Evolutionary conservation across 75 land plant species (phyloP).

Genomic region (Sequoiadendron giganteum): DNA sequence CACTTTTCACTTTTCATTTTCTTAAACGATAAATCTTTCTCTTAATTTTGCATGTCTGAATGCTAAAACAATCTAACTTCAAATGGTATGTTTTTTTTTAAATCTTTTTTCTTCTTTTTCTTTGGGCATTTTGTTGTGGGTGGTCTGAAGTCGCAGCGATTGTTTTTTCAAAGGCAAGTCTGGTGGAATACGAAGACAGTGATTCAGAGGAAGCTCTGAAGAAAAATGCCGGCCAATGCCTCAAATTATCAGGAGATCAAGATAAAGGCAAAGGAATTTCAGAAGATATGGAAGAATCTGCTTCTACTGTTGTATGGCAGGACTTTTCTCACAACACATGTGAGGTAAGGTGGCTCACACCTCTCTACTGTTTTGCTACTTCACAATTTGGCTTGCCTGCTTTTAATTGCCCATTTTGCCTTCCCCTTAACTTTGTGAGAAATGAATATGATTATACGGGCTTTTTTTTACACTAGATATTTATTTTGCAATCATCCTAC

Average conservation of each 20-base stretch:
- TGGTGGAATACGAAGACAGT: not conserved
- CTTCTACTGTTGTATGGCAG: not conserved
- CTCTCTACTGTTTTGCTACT: not conserved
- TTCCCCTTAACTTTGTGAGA: not conserved
- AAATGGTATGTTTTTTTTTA: too few relatives aligned
- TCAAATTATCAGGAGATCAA: not conserved
- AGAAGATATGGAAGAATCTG: not conserved
- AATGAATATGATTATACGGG: not conserved
- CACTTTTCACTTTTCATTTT: too few relatives aligned
- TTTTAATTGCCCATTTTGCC: not conserved
- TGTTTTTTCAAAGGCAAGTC: not conserved
- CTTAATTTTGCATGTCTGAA: too few relatives aligned
- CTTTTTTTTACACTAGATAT: not conserved
- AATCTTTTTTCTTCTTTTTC: too few relatives aligned
- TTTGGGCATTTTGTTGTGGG: too few relatives aligned
- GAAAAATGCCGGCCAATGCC: not conserved
- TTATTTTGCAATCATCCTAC: not conserved
- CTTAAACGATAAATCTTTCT: too few relatives aligned
- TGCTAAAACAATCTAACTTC: too few relatives aligned
- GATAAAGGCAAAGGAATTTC: not conserved
- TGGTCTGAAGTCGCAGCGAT: not conserved
- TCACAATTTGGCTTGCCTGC: not conserved
- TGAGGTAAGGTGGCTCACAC: not conserved
- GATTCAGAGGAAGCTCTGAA: not conserved
- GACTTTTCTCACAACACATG: not conserved